These are phyloP conservation scores for Delonix regia DNA, from an alignment of 306 rosid genomes.

Conservation along the genomic window DNA sequence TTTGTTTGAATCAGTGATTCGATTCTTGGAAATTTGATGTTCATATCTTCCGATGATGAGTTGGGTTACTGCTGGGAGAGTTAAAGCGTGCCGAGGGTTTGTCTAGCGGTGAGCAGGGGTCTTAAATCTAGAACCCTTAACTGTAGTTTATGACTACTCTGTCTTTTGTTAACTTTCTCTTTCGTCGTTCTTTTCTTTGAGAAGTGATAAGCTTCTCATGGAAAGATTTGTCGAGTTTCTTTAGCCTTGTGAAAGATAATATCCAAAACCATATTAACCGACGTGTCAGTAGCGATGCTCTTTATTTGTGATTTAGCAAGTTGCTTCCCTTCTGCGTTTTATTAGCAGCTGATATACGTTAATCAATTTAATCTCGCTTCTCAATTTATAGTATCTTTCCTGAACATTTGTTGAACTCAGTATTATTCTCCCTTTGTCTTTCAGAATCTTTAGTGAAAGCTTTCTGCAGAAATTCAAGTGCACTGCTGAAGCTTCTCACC, in stretches of 20 bases:
- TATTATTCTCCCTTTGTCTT: slow-evolving; percentile 16
- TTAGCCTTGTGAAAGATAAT: not conserved
- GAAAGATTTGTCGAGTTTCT: not conserved
- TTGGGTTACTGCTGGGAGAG: not conserved
- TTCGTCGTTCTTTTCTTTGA: not conserved
- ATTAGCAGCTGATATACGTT: slow-evolving; percentile 24
- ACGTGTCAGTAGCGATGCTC: not conserved
- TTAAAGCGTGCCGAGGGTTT: not conserved
- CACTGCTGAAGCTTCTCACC: slow-evolving; percentile 33
- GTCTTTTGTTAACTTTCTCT: not conserved
- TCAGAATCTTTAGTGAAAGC: slow-evolving; percentile 29
- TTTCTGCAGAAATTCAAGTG: slow-evolving; percentile 24
- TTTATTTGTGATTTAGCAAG: not conserved
- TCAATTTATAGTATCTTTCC: not conserved
- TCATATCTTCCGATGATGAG: slow-evolving; percentile 15
- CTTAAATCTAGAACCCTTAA: not conserved
- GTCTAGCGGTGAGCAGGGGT: not conserved
- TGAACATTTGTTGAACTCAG: slow-evolving; percentile 22
- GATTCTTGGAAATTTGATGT: slow-evolving; percentile 1
- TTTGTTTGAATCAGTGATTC: not conserved
- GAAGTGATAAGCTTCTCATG: not conserved
- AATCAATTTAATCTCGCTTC: slow-evolving; percentile 1
- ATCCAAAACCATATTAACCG: not conserved
- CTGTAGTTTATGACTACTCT: not conserved
- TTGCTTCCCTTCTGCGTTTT: slow-evolving; percentile 2